Evolutionary conservation across 2,329 filamentous ascomycete species (phyloP), one percentile per base, ranked within the genome.

Genomic region (Calonectria hawksworthii): DNA sequence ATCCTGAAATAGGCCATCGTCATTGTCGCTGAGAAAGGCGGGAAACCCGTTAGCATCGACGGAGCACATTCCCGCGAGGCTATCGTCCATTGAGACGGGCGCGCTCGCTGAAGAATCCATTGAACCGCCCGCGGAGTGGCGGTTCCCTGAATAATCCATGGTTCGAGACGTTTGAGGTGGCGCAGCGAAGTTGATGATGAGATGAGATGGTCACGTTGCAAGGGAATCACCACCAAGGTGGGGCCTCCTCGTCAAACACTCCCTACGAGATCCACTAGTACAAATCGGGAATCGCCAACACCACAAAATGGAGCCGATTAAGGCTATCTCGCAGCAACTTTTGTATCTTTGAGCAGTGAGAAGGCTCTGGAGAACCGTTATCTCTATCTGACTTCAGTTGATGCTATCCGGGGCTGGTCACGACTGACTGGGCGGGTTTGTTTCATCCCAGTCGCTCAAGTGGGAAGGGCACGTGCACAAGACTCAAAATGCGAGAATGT

Each of bases 1-100:
- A 16, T 75, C 70, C 61, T 74, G 66, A 1, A 63, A 70, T 3
- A 72, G 68, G 36, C 66, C 56, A 11, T 70, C 74, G 30, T 75
- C 71, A 14, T 59, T 70, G n/a, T 70, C 66, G 30, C 59, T 61
- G 16, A 66, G 66, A 26, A 68, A 28, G 66, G 38, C 56, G 28
- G 67, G 26, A n/a, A 61, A 51, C 52, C 66, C 68, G 67, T 61
- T 67, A 52, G 47, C 44, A 28, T 70, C 70, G 36, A 66, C 51
- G 23, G 52, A 38, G 59, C 56, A 63, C 30, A 67, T 66, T 6
- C 23, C 65, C 10, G 59, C 50, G 13, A 65, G 64, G 11, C n/a
- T 14, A 11, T 70, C 16, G 32, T 38, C 63, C 13, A 70, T 70
- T 28, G 61, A 18, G 21, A 70, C 2, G 59, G 34, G 28, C 4